phyloP scores from a whole-genome alignment of 208 protist species.

The Trypanosoma platydactyli region DNA sequence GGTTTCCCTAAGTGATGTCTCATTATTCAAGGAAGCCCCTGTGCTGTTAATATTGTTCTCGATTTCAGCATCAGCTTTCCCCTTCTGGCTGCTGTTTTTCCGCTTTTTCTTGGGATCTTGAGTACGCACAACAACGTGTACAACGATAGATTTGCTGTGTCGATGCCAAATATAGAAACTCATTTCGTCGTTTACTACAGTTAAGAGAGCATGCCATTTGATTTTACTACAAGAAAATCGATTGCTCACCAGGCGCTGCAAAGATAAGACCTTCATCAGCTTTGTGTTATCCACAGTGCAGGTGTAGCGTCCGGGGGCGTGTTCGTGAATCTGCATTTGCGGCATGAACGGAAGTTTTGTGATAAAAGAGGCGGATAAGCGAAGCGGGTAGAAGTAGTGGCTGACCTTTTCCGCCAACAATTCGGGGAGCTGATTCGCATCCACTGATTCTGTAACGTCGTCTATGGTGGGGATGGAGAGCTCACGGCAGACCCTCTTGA shows the following conservation, averaged over 20 bases:
- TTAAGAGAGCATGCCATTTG: constrained; percentile 59
- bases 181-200: constrained; percentile 38
- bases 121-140: constrained; percentile 55
- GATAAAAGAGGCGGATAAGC: constrained; percentile 25
- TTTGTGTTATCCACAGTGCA: constrained; percentile 79
- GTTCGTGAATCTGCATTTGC: constrained; percentile 78
- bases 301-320: constrained; percentile 72
- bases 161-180: constrained; percentile 75
- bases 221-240: constrained; percentile 82
- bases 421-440: constrained; percentile 53
- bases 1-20: constrained; percentile 24
- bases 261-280: constrained; percentile 48
- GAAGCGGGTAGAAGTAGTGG: constrained; percentile 50
- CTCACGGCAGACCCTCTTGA: constrained; percentile 51
- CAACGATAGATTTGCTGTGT: constrained; percentile 36
- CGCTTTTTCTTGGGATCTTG: constrained; percentile 79
- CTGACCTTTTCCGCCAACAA: constrained; percentile 63
- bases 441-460: constrained; percentile 34
- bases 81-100: constrained; percentile 28
- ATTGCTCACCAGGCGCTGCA: constrained; percentile 69
- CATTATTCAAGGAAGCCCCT: constrained; percentile 3
- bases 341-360: constrained; percentile 63
- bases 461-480: constrained; percentile 56
- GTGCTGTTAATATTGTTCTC: constrained; percentile 14
- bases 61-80: not conserved